phyloP scores from a whole-genome alignment of 768 basidiomycete genomes.

The Neoboletus brunneissimus region DNA sequence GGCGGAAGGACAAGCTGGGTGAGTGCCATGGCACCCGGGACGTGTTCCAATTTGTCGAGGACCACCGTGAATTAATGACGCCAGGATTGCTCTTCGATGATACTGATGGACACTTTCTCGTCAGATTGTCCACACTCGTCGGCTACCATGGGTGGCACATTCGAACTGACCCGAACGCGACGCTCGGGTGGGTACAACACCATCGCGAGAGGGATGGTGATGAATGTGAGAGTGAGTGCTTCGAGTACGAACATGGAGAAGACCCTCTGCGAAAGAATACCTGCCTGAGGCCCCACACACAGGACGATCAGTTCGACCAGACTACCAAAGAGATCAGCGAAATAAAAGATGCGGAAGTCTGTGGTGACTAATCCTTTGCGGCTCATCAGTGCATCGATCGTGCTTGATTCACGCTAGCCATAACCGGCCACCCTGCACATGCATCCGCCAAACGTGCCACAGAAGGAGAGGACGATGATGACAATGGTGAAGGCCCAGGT shows the following conservation, averaged over 20 bases:
- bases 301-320: conserved; percentile 94
- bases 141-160: conserved; percentile 19
- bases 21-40: conserved; percentile 81
- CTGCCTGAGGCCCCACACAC: conserved; percentile 84
- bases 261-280: conserved; percentile 70
- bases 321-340: conserved; percentile 34
- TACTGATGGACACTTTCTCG: conserved; percentile 3
- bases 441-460: conserved; percentile 89
- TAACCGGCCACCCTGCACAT: conserved; percentile 68
- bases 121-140: conserved; percentile 29
- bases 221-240: conserved; percentile 77
- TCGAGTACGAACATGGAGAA: conserved; percentile 97
- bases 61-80: conserved; percentile 77
- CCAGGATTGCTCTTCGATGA: conserved; percentile 26
- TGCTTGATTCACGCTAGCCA: conserved; percentile 72
- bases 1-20: conserved; percentile 71
- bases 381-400: conserved; percentile 91
- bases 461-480: conserved; percentile 77
- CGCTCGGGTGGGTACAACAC: conserved; percentile 62
- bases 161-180: conserved; percentile 44
- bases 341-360: not conserved
- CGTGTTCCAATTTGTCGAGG: conserved; percentile 85
- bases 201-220: conserved; percentile 77
- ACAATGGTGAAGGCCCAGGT: conserved; percentile 89
- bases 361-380: conserved; percentile 72